These are phyloP conservation scores for Thelonectria olida DNA, from an alignment of 2,329 filamentous ascomycete species.

Conservation along the genomic window DNA sequence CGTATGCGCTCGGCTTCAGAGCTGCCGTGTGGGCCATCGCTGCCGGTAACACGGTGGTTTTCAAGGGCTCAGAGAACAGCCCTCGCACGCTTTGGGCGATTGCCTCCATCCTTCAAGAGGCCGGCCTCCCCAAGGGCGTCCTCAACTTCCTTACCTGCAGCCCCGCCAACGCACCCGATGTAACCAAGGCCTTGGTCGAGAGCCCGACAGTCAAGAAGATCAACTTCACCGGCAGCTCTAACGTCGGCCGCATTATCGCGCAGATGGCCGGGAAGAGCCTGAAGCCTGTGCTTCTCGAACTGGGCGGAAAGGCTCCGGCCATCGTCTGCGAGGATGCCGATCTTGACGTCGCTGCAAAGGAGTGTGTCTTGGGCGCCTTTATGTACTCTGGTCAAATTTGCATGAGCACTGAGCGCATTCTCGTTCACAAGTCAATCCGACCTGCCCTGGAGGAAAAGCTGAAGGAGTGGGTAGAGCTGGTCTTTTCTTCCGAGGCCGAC, in stretches of 20 bases:
- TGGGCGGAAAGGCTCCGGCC: slow-evolving; percentile 57
- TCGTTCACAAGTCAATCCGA: slow-evolving; percentile 58
- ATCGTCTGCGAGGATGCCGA: slow-evolving; percentile 57
- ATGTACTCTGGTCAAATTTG: slow-evolving; percentile 81
- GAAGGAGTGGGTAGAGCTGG: slow-evolving; percentile 3
- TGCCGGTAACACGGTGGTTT: slow-evolving; percentile 20
- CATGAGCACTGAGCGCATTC: slow-evolving; percentile 67
- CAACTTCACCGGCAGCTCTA: slow-evolving; percentile 25
- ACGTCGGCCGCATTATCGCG: slow-evolving; percentile 53
- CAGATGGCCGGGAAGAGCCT: slow-evolving; percentile 47
- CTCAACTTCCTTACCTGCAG: slow-evolving; percentile 49
- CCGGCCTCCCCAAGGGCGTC: slow-evolving; percentile 52
- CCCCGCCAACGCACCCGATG: slow-evolving; percentile 44
- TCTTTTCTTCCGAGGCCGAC: slow-evolving; percentile 7
- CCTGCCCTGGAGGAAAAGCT: slow-evolving; percentile 11
- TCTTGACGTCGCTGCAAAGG: slow-evolving; percentile 49
- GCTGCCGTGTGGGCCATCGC: slow-evolving; percentile 15
- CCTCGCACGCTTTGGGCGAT: slow-evolving; percentile 45
- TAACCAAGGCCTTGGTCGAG: slow-evolving; percentile 49
- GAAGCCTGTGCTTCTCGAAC: slow-evolving; percentile 58
- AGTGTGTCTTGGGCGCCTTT: slow-evolving; percentile 36
- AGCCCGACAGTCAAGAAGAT: slow-evolving; percentile 33
- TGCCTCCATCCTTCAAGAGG: slow-evolving; percentile 48
- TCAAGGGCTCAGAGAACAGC: slow-evolving; percentile 46
- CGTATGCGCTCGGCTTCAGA: slow-evolving; percentile 15